These are phyloP conservation scores for Colletotrichum plurivorum DNA, from an alignment of 2,329 filamentous ascomycete genomes.

Conservation along the genomic window DNA sequence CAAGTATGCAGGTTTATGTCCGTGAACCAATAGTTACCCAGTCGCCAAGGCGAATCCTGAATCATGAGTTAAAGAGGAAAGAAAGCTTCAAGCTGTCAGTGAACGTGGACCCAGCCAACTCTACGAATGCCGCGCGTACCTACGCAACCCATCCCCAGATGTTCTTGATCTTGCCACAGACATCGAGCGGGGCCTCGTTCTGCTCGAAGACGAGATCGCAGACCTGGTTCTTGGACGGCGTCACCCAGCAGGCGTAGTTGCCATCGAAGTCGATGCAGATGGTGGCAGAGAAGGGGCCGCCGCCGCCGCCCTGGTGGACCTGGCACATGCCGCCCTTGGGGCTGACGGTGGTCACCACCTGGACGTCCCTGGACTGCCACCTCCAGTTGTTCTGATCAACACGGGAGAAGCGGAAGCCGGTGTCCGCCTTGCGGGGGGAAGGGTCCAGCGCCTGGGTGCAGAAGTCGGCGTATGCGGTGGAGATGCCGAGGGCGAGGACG, in stretches of 20 bases:
- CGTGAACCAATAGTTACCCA: too few species aligned
- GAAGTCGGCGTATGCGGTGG: constrained; percentile 10
- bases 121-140: not conserved
- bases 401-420: constrained; percentile 2
- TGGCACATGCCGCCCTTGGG: not conserved
- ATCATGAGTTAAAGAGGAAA: not conserved
- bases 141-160: constrained; percentile 25
- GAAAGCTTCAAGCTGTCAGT: not conserved
- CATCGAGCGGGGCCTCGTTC: constrained; percentile 3
- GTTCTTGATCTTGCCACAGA: constrained; percentile 11
- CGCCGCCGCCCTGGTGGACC: constrained; percentile 26
- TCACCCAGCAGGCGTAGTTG: constrained; percentile 16
- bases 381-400: constrained; percentile 8
- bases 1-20: too few species aligned
- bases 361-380: constrained; percentile 15
- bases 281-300: constrained; percentile 12
- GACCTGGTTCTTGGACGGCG: constrained; percentile 17
- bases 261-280: constrained; percentile 24
- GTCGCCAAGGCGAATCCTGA: too few species aligned
- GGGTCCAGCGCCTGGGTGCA: constrained; percentile 9
- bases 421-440: not conserved
- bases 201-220: constrained; percentile 24
- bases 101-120: not conserved
- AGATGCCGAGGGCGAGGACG: constrained; percentile 5
- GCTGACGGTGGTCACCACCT: constrained; percentile 15